Evolutionary conservation across 2,329 filamentous ascomycete genomes (phyloP).

Genomic region (Fusarium sp.): DNA sequence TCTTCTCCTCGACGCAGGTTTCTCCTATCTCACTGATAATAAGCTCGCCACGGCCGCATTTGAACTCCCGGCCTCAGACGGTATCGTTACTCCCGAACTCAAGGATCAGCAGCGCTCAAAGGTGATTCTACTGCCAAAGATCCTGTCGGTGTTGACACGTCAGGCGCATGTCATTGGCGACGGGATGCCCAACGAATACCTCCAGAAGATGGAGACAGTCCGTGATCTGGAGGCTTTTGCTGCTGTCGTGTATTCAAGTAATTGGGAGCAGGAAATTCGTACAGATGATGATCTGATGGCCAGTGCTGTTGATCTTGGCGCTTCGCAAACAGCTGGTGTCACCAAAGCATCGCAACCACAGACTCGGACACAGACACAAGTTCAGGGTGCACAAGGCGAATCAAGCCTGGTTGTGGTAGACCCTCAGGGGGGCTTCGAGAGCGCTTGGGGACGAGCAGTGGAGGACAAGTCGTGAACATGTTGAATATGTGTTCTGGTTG

Average conservation of each 20-base stretch:
- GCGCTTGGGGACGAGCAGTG: constrained; percentile 73
- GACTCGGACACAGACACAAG: neutral
- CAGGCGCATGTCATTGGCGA: constrained; percentile 91
- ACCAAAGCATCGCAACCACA: constrained; percentile 23
- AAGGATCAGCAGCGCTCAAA: constrained; percentile 67
- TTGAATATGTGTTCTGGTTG: neutral
- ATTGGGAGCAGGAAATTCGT: constrained; percentile 75
- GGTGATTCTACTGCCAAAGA: constrained; percentile 78
- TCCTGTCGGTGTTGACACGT: constrained; percentile 87
- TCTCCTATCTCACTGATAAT: constrained; percentile 82
- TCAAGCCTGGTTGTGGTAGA: constrained; percentile 66
- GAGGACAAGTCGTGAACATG: constrained; percentile 43
- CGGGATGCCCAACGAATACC: constrained; percentile 76
- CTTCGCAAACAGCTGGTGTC: constrained; percentile 25
- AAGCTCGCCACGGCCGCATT: constrained; percentile 84
- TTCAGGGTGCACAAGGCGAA: constrained; percentile 44
- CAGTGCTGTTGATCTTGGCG: constrained; percentile 49
- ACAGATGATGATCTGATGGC: constrained; percentile 55
- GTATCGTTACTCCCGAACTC: constrained; percentile 58
- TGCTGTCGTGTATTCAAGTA: constrained; percentile 87
- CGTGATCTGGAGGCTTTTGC: constrained; percentile 83
- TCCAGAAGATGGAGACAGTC: constrained; percentile 79
- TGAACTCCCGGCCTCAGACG: constrained; percentile 57
- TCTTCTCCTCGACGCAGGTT: constrained; percentile 85
- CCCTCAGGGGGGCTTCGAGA: constrained; percentile 66